These are phyloP conservation scores for Phylloporus sp. DNA, from an alignment of 768 basidiomycete genomes.

Conservation along the genomic window DNA sequence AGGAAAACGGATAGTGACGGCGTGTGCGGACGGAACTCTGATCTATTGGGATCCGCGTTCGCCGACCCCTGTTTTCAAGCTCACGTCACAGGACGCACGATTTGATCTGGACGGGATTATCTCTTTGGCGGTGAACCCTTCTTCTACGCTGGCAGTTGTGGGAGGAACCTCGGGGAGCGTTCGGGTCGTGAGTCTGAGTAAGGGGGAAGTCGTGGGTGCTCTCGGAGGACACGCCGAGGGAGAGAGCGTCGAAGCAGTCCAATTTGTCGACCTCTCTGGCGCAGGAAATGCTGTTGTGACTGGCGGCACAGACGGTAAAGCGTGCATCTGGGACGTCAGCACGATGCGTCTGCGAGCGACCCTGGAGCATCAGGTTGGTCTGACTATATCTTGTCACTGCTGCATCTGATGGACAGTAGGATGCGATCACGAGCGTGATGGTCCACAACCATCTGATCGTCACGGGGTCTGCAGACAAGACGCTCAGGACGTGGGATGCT, in stretches of 20 bases:
- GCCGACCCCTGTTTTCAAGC: constrained; percentile 74
- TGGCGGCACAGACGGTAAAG: constrained; percentile 91
- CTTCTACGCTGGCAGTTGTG: constrained; percentile 86
- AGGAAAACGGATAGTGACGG: constrained; percentile 89
- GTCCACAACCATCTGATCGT: constrained; percentile 72
- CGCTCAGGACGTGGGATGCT: constrained; percentile 88
- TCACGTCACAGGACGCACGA: constrained; percentile 62
- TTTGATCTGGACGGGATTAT: constrained; percentile 84
- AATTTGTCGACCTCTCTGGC: constrained; percentile 72
- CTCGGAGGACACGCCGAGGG: constrained; percentile 81
- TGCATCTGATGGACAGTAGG: constrained; percentile 42
- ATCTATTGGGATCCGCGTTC: constrained; percentile 91
- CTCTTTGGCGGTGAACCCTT: constrained; percentile 75
- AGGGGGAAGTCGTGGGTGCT: constrained; percentile 74
- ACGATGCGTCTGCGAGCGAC: constrained; percentile 82
- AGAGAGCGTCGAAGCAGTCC: constrained; percentile 84
- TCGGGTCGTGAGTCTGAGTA: constrained; percentile 80
- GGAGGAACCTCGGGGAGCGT: constrained; percentile 85
- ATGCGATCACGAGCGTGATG: constrained; percentile 79
- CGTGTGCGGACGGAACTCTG: constrained; percentile 73
- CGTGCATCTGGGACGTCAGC: constrained; percentile 89
- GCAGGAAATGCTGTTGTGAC: constrained; percentile 65
- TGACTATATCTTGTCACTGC: not conserved
- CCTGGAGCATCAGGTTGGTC: constrained; percentile 71
- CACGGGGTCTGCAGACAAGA: constrained; percentile 82